These are phyloP conservation scores for Wakefieldia striispora DNA, from an alignment of 768 basidiomycete species.

Conservation along the genomic window DNA sequence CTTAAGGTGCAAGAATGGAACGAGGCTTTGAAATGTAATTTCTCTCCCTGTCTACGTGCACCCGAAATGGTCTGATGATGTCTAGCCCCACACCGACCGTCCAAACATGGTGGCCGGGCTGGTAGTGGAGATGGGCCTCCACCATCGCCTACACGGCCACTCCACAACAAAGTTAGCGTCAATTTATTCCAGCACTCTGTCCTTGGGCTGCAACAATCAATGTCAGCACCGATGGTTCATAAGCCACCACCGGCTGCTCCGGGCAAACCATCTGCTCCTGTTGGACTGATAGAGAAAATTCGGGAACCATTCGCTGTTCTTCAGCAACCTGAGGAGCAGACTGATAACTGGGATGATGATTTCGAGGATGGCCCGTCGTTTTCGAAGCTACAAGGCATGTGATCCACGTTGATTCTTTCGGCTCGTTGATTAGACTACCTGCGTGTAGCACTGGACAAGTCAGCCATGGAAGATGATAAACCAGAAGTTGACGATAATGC, in stretches of 20 bases:
- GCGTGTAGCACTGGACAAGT: slow-evolving; percentile 59
- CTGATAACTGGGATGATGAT: slow-evolving; percentile 98
- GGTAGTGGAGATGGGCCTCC: slow-evolving; percentile 38
- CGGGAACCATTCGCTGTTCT: slow-evolving; percentile 59
- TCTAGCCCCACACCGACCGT: slow-evolving; percentile 68
- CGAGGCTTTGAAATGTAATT: slow-evolving; percentile 85
- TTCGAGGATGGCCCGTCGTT: slow-evolving; percentile 93
- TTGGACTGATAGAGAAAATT: slow-evolving; percentile 38
- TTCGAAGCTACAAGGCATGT: slow-evolving; percentile 68
- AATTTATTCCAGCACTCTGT: slow-evolving; percentile 32
- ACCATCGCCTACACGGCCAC: slow-evolving; percentile 40
- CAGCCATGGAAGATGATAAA: slow-evolving; percentile 54
- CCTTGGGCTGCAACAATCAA: slow-evolving; percentile 35
- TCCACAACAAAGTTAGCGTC: slow-evolving; percentile 26
- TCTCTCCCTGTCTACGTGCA: slow-evolving; percentile 14
- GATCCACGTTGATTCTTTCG: background rate
- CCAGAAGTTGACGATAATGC: slow-evolving; percentile 67
- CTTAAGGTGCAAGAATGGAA: slow-evolving; percentile 98
- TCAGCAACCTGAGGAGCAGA: slow-evolving; percentile 79
- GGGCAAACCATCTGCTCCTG: slow-evolving; percentile 23
- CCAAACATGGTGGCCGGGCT: slow-evolving; percentile 57
- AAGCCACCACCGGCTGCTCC: slow-evolving; percentile 17
- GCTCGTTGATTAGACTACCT: background rate
- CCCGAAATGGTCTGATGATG: slow-evolving; percentile 2
- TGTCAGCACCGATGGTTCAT: slow-evolving; percentile 30